Base-by-base conservation (phyloP, 768 basidiomycete genomes). In the Psilocybe azurescens region DNA sequence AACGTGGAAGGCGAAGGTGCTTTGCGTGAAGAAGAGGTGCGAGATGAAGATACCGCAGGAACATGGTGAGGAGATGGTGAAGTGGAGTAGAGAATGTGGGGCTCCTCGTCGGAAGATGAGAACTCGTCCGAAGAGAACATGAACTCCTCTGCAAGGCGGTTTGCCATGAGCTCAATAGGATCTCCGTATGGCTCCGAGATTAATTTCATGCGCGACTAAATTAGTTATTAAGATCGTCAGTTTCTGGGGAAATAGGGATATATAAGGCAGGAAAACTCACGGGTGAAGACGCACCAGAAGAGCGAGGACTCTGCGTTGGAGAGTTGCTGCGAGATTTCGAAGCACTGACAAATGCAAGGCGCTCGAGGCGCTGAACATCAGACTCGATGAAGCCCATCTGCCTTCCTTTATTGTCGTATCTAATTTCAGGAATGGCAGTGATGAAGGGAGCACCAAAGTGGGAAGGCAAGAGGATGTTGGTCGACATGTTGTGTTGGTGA, bases 281-380 rank as follows among this genome's bases (percentile, higher is more conserved):
- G 39, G 67, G 66, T 36, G 72, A 68, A 51, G 65, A 59, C 2
- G 59, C 58, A 3, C 63, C 63, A 8, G 70, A 67, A 47, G 66
- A 65, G 29, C 56, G n/a, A 24, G 62, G 61, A 41, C 66, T 69
- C 4, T 56, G 59, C 1, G 57, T 56, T 8, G 71, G 68, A 18
- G 71, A 70, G 44, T 41, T 53, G 60, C 63, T 67, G 39, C 62
- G 66, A 57, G 72, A 80, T 62, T 81, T 82, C 49, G 80, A 75
- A 58, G 74, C 78, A 56, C 81, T 80, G 48, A 83, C 69, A 65
- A 86, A 85, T n/a, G 82, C 83, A 60, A 79, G 74, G 63, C 85
- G 83, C 61, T 83, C 81, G 52, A 76, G 76, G 28, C 83, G 74
- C 72, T 87, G 85, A 1, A 77, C 68, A 24, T 71, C 68, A 1